A percentile compares a stretch with the other conserved stretches of the same genome.
phyloP scores from a whole-genome alignment of 129 eudicot genomes.

The Artemisia argyi region DNA sequence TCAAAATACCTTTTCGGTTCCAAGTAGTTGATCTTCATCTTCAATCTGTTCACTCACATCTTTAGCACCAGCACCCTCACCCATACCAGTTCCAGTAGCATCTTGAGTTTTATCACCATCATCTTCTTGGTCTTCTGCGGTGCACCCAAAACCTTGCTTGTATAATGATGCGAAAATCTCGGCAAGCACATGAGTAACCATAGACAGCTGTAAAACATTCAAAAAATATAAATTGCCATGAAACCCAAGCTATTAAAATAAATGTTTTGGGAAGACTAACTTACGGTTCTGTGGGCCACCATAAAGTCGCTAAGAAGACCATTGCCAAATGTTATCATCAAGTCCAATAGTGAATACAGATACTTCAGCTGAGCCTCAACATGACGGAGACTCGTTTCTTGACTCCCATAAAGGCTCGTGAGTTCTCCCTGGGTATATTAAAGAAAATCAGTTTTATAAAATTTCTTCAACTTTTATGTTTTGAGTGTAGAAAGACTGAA shows the following conservation, averaged over 20 bases:
- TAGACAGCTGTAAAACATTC: slow-evolving; percentile 50
- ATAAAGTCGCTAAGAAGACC: slow-evolving; percentile 77
- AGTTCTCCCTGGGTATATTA: slow-evolving; percentile 52
- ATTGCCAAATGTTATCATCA: slow-evolving; percentile 52
- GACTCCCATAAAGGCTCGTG: slow-evolving; percentile 31
- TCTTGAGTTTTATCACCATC: slow-evolving; percentile 50
- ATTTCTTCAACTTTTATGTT: neutral
- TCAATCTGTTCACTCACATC: slow-evolving; percentile 93
- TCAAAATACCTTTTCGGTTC: slow-evolving; percentile 63
- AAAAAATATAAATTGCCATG: neutral
- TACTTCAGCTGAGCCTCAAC: slow-evolving; percentile 53
- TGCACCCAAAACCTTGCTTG: slow-evolving; percentile 68
- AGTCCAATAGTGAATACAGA: slow-evolving; percentile 49
- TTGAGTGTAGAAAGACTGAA: neutral
- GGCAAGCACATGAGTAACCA: slow-evolving; percentile 64
- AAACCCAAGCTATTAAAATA: neutral
- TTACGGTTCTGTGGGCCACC: slow-evolving; percentile 66
- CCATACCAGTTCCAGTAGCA: slow-evolving; percentile 87
- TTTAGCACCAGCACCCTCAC: slow-evolving; percentile 81
- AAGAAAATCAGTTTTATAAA: neutral
- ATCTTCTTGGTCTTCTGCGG: slow-evolving; percentile 51
- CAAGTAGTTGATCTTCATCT: slow-evolving; percentile 93
- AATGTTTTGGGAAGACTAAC: slow-evolving; percentile 13
- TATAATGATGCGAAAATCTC: slow-evolving; percentile 66
- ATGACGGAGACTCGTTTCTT: slow-evolving; percentile 17